Percentiles rank a stretch among this genome's conserved stretches.
phyloP scores from a whole-genome alignment of 2,329 filamentous ascomycete species.

The Claviceps spartinae region DNA sequence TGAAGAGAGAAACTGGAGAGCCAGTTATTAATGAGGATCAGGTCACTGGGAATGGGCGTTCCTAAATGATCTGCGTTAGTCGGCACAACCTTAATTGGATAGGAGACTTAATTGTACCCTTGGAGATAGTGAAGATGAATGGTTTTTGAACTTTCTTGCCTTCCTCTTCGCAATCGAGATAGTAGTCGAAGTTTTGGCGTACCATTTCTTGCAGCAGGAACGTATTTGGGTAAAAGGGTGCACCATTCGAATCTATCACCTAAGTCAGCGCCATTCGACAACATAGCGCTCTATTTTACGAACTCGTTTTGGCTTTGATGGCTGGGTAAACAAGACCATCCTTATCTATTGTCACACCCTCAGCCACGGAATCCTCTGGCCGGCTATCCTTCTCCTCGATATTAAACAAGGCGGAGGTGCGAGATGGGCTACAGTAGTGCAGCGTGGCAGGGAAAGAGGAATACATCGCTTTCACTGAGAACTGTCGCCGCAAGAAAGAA shows the following conservation, averaged over 20 bases:
- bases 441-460: conserved; percentile 9
- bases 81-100: background rate
- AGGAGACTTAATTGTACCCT: conserved; percentile 3
- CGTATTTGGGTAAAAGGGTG: conserved; percentile 11
- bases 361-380: conserved; percentile 3
- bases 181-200: conserved; percentile 8
- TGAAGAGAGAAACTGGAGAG: conserved; percentile 9
- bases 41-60: conserved; percentile 6
- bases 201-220: conserved; percentile 10
- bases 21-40: conserved; percentile 10
- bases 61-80: background rate
- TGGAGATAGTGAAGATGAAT: conserved; percentile 8
- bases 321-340: conserved; percentile 9
- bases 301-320: conserved; percentile 1
- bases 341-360: conserved; percentile 4
- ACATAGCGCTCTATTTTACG: background rate
- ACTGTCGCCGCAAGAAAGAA: background rate
- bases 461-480: conserved; percentile 9
- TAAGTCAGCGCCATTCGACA: background rate
- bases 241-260: conserved; percentile 9
- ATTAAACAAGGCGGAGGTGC: conserved; percentile 6
- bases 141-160: conserved; percentile 5
- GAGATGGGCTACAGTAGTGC: conserved; percentile 7
- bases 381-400: conserved; percentile 1
- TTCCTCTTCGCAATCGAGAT: conserved; percentile 7